Conservation (phyloP, 2,329 filamentous ascomycete species). For the Neofusicoccum laricinum region DNA sequence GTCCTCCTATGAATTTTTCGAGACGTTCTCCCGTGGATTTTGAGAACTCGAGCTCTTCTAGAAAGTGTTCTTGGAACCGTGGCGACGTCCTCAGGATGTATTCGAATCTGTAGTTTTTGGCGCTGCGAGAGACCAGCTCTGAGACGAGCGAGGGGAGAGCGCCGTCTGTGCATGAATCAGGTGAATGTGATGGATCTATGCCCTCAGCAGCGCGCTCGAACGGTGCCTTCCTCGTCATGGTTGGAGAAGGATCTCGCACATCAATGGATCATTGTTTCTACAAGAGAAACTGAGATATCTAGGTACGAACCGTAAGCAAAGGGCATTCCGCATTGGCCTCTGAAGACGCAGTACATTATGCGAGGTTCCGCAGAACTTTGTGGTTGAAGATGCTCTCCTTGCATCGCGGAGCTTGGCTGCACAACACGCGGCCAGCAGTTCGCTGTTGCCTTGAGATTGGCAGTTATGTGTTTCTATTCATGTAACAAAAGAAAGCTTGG, state of each 20-base stretch:
- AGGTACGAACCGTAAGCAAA: too few species aligned
- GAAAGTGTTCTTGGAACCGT: neutral
- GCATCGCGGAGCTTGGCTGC: neutral
- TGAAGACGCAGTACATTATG: too few species aligned
- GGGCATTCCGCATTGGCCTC: too few species aligned
- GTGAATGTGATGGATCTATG: neutral
- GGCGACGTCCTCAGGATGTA: neutral
- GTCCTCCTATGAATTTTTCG: neutral
- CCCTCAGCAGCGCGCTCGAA: neutral
- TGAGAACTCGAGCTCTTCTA: neutral
- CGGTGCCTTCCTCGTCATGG: neutral
- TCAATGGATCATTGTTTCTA: too few species aligned
- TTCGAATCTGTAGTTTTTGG: neutral
- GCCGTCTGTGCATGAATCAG: neutral
- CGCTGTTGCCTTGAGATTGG: neutral
- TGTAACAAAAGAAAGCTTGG: too few species aligned
- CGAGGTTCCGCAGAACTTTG: too few species aligned
- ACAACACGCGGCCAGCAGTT: neutral
- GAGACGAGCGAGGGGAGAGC: neutral
- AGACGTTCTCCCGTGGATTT: neutral
- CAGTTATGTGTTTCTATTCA: neutral
- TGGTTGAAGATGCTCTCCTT: neutral
- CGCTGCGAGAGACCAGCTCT: neutral
- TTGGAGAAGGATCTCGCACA: too few species aligned
- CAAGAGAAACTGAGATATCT: too few species aligned